Evolutionary conservation across 23 red algal species (phyloP).

Genomic region (Gracilaria caudata): DNA sequence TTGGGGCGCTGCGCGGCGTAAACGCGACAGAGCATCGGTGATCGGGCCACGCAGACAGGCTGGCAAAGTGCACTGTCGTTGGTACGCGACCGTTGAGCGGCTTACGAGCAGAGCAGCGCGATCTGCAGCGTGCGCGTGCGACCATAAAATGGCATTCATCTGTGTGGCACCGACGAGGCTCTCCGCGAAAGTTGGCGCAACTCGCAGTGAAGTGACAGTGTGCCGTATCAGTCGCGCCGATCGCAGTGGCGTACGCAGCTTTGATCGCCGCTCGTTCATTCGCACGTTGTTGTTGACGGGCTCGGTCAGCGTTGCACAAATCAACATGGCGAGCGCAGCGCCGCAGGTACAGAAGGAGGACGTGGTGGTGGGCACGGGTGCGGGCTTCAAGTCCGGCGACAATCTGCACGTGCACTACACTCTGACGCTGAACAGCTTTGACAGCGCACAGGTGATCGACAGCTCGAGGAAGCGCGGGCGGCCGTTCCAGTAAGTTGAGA

Average conservation of each 20-base stretch:
- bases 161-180: too few relatives aligned
- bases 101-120: too few relatives aligned
- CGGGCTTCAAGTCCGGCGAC: conserved; percentile 12
- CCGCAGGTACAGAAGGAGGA: conserved; percentile 22
- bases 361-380: conserved; percentile 28
- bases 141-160: too few relatives aligned
- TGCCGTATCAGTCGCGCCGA: too few relatives aligned
- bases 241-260: background rate
- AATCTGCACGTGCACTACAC: conserved; percentile 79
- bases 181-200: too few relatives aligned
- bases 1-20: too few relatives aligned
- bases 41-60: too few relatives aligned
- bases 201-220: too few relatives aligned
- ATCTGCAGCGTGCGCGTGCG: background rate
- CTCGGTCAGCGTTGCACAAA: background rate
- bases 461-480: conserved; percentile 64
- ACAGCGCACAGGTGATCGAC: conserved; percentile 65
- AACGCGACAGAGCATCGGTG: too few relatives aligned
- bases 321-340: background rate
- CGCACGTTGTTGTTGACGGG: background rate
- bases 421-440: conserved; percentile 54
- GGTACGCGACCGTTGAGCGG: too few relatives aligned
- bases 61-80: too few relatives aligned
- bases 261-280: background rate
- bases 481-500: conserved; percentile 74